Base-by-base conservation (phyloP, 23 red algal genomes). In the Chondrus crispus region DNA sequence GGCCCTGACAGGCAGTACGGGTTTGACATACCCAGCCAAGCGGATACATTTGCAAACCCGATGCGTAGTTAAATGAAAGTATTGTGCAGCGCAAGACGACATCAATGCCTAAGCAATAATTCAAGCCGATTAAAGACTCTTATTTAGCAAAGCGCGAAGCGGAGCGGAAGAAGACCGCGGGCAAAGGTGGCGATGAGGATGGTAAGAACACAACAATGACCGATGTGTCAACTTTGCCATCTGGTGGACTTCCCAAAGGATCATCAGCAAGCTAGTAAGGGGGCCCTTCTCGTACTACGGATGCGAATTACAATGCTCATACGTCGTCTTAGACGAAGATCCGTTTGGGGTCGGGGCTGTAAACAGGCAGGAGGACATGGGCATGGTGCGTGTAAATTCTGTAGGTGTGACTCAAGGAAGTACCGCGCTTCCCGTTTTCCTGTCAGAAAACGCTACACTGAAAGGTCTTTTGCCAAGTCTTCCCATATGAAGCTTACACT, bases 41-140 rank as follows among this genome's bases (percentile, higher is more conserved):
- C 92, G 2, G 92, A 94, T 20, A 68, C 82, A 43, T 94, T 94
- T 80, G 82, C 80, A 29, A 85, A 55, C 42, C 70, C 81, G 30
- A 94, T 94, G 92, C 82, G 84, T 38, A 88, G 49, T 70, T 94
- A 24, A 46, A 94, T 30, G 73, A 88, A 40, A 83, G 92, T 1
- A 88, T 87, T 81, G 83, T 49, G 43, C 92, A 94, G 55, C 82
- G 92, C 52, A 94, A 94, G 40, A 94, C 81, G 30, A 80, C 92
- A 39, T 75, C 60, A 53, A 62, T 94, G 46, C 92, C 92, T 2
- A 87, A 94, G 70, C 57, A 46, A 60, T 88, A 88, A 57, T 82
- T 94, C 45, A 64, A 88, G 54, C 83, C 70, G 24, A 66, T 94
- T 53, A 94, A 52, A 53, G 82, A 77, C 7, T 50, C 50, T n/a